Evolutionary conservation across 176 grass and related monocot species (phyloP), one percentile per base, ranked within the genome.

Genomic region (Eleusine coracana): DNA sequence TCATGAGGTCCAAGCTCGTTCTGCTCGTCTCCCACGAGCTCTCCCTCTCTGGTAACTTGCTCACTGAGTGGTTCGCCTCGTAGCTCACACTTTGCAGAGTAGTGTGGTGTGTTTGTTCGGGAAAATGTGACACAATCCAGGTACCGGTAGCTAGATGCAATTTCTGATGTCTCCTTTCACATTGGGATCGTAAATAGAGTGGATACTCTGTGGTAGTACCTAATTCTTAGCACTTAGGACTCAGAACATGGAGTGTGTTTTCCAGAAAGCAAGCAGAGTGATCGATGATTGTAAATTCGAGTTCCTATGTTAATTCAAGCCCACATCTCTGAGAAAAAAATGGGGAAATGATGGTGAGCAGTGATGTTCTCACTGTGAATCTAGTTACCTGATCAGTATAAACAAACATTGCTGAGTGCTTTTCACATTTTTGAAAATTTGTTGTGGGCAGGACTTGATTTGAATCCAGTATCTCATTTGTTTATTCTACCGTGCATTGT

Each of bases 11-110:
- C 69, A 98, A 95, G 48, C 64, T 95, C 59, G 93, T 96, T 48
- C 91, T 98, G 18, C 91, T 98, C 44, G 91, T 96, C 65, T 96
- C 96, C 17, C 96, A 98, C 41, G 93, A 98, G 73, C 96, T 99
- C 70, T 96, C 96, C 45, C 96, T 99, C 52, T 99, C 96, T 3
- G 96, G 96, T 99, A 90, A 83, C 63, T 73, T 78, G 12, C 67
- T 64, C 59, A 13, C 49, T 23, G 56, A 7, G 77, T 79, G 38
- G 37, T 68, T 86, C 28, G 60, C 8, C 78, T 88, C 12, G 18
- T 68, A 80, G 45, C 29, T 44, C 64, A 80, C 61, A 39, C 46
- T 58, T 58, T 6, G 28, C 15, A 25, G 62, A 82, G 28, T 58
- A 21, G 10, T 58, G 48, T 74, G 79, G 23, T 80, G 63, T 11